Evolutionary conservation across 768 basidiomycete genomes (phyloP).

Genomic region (Rhodocollybia butyracea): DNA sequence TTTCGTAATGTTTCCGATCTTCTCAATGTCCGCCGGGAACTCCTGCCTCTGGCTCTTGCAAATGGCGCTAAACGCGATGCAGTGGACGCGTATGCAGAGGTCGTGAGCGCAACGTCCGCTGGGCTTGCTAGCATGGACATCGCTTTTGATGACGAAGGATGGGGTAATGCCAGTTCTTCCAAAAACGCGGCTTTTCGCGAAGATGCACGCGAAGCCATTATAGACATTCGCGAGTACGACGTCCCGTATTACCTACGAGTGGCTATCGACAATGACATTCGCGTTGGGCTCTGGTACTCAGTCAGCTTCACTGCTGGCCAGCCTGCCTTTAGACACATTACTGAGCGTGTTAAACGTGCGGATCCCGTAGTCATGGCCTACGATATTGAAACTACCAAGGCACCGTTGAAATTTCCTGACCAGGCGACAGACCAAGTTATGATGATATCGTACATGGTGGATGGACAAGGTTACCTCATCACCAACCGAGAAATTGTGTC

Average conservation of each 20-base stretch:
- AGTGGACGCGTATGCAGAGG: constrained; percentile 96
- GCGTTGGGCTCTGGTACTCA: constrained; percentile 97
- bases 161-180: constrained; percentile 27
- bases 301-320: constrained; percentile 82
- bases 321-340: constrained; percentile 65
- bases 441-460: constrained; percentile 99
- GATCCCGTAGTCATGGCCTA: constrained; percentile 99
- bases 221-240: constrained; percentile 95
- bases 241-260: constrained; percentile 97
- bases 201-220: constrained; percentile 89
- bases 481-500: constrained; percentile 96
- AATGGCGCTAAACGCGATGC: constrained; percentile 93
- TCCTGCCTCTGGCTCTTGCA: constrained; percentile 84
- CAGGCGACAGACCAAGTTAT: constrained; percentile 95
- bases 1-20: constrained; percentile 96
- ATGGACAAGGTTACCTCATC: constrained; percentile 96
- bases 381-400: constrained; percentile 98
- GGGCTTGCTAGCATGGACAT: constrained; percentile 60
- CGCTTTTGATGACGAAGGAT: constrained; percentile 61
- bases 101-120: constrained; percentile 72
- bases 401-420: constrained; percentile 99
- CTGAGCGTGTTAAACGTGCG: constrained; percentile 92
- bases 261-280: constrained; percentile 98
- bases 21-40: constrained; percentile 79
- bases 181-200: constrained; percentile 28